phyloP scores from a whole-genome alignment of 2,329 filamentous ascomycete genomes.

The Botrytis byssoidea region DNA sequence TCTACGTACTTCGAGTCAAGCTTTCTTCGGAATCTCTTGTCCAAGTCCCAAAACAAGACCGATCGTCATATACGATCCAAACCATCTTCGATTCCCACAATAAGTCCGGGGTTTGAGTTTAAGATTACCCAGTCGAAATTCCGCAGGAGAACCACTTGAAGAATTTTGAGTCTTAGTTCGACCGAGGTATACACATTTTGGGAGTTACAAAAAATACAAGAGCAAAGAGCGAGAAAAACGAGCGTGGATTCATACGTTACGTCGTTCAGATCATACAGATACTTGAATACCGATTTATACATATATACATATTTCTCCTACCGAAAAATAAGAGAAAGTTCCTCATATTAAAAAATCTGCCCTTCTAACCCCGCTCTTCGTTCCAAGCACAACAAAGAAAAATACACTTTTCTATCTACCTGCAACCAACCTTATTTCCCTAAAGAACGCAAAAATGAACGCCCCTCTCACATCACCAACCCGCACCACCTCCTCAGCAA shows the following conservation, averaged over 20 bases:
- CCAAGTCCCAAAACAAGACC: not conserved
- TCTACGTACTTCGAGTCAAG: not conserved
- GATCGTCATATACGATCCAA: not conserved
- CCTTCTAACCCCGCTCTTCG: not conserved
- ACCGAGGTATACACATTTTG: slow-evolving; percentile 9
- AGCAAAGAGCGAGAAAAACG: not conserved
- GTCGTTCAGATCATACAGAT: not conserved
- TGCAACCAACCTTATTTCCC: not conserved
- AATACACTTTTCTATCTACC: not conserved
- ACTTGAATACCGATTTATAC: not conserved
- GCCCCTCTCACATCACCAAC: slow-evolving; percentile 18
- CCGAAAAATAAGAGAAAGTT: not conserved
- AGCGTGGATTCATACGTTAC: not conserved
- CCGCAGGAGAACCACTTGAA: slow-evolving; percentile 5
- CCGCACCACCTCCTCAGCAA: slow-evolving; percentile 38
- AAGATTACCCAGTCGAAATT: not conserved
- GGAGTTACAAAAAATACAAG: not conserved
- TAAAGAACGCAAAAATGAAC: slow-evolving; percentile 12
- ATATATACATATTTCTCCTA: not conserved
- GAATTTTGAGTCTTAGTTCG: not conserved
- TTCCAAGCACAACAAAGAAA: not conserved
- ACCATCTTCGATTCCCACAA: not conserved
- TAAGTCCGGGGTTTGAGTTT: slow-evolving; percentile 15
- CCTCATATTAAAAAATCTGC: not conserved
- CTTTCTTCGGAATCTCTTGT: not conserved